Percentiles rank a stretch among this genome's conserved stretches.
Evolutionary conservation across 768 basidiomycete species (phyloP).

Genomic region (Kwoniella newhampshirensis): DNA sequence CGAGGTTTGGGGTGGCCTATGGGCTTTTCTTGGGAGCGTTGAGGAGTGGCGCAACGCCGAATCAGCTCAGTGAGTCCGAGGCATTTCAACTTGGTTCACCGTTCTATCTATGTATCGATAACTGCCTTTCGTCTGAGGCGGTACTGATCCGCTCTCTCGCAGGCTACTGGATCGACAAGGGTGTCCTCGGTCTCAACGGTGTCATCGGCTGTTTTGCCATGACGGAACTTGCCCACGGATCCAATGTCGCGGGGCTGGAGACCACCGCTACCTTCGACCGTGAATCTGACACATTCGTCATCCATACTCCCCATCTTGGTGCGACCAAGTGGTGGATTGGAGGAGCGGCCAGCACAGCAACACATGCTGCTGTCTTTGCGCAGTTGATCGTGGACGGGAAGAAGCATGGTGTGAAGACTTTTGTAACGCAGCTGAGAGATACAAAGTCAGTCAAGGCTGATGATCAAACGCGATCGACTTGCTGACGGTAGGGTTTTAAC

Average conservation of each 20-base stretch:
- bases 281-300: conserved; percentile 55
- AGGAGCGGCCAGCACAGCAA: conserved; percentile 56
- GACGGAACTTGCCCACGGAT: conserved; percentile 53
- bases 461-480: too few species aligned
- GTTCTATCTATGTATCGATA: too few species aligned
- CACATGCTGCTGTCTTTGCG: conserved; percentile 56
- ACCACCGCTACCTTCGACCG: conserved; percentile 57
- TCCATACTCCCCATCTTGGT: conserved; percentile 55
- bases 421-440: conserved; percentile 56
- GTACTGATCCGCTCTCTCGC: background rate
- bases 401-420: conserved; percentile 56
- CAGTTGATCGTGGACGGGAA: conserved; percentile 56
- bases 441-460: conserved; percentile 37
- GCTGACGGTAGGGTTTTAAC: too few species aligned
- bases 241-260: conserved; percentile 57
- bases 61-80: conserved; percentile 51
- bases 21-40: conserved; percentile 55
- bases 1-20: conserved; percentile 54
- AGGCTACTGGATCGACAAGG: conserved; percentile 56
- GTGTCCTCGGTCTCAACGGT: conserved; percentile 55
- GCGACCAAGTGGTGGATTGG: conserved; percentile 59
- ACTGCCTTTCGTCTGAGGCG: background rate
- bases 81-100: background rate
- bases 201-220: conserved; percentile 56
- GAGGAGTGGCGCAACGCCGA: conserved; percentile 54